Evolutionary conservation across 2,329 filamentous ascomycete genomes (phyloP).

Genomic region (Rachicladosporium sp.): DNA sequence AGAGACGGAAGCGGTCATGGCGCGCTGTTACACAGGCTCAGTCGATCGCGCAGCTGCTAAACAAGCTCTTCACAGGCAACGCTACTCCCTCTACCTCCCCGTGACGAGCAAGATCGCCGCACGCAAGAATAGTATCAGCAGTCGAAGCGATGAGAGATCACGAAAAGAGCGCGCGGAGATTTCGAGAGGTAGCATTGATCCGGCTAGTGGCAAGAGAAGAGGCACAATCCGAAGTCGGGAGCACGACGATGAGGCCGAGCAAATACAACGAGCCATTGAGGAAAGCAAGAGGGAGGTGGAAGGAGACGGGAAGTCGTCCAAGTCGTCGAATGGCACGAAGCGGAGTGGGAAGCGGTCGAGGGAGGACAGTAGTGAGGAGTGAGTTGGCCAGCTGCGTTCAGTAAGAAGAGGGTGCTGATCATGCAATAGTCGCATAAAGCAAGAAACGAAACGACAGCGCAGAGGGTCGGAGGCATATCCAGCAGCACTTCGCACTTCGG

Average conservation of each 20-base stretch:
- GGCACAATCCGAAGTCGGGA: slow-evolving; percentile 97
- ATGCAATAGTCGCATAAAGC: slow-evolving; percentile 46
- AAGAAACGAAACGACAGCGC: slow-evolving; percentile 66
- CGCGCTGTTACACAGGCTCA: slow-evolving; percentile 15
- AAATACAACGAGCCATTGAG: slow-evolving; percentile 78
- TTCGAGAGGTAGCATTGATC: slow-evolving; percentile 40
- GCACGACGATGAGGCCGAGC: slow-evolving; percentile 89
- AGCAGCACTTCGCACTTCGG: slow-evolving; percentile 34
- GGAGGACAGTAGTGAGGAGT: slow-evolving; percentile 93
- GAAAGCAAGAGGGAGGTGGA: slow-evolving; percentile 77
- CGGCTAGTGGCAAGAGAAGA: slow-evolving; percentile 62
- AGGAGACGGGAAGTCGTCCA: slow-evolving; percentile 6
- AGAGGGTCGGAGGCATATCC: slow-evolving; percentile 61
- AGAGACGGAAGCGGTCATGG: slow-evolving; percentile 7
- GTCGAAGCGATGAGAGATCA: slow-evolving; percentile 45
- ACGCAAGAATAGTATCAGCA: slow-evolving; percentile 54
- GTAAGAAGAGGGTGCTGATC: slow-evolving; percentile 44
- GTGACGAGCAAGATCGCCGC: slow-evolving; percentile 36
- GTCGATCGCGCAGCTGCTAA: slow-evolving; percentile 17
- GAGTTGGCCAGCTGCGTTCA: slow-evolving; percentile 66
- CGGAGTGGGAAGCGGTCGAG: slow-evolving; percentile 70
- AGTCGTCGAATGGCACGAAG: slow-evolving; percentile 26
- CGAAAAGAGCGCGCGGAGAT: slow-evolving; percentile 43
- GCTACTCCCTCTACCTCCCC: slow-evolving; percentile 52
- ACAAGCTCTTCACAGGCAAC: slow-evolving; percentile 35